phyloP scores from a whole-genome alignment of 177 flowering plant species.

The Vitis hybrid region DNA sequence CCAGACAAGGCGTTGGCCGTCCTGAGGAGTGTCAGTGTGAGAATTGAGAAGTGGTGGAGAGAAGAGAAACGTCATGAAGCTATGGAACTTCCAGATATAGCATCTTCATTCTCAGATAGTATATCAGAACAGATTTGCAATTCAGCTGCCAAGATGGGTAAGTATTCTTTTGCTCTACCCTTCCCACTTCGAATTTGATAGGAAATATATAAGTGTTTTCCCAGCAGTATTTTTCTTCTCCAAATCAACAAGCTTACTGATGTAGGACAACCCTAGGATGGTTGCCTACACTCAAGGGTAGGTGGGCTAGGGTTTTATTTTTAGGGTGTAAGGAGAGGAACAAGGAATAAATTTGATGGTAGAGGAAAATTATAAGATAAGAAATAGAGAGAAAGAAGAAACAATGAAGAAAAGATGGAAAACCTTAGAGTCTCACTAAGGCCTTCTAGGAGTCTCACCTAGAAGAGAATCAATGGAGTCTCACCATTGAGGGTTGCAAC shows the following conservation, averaged over 20 bases:
- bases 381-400: too few species aligned
- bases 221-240: neutral
- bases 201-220: neutral
- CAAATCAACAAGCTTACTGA: neutral
- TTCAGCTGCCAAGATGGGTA: conserved; percentile 97
- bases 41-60: conserved; percentile 98
- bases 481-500: too few species aligned
- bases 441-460: too few species aligned
- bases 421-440: too few species aligned
- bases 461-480: too few species aligned
- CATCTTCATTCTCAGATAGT: conserved; percentile 70
- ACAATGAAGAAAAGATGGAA: too few species aligned
- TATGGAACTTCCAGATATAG: conserved; percentile 62
- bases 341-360: too few species aligned
- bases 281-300: too few species aligned
- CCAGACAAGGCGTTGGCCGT: conserved; percentile 93
- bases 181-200: neutral
- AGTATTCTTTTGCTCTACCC: conserved; percentile 10
- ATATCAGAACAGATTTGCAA: conserved; percentile 97
- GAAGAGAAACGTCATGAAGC: conserved; percentile 84
- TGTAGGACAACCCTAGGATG: too few species aligned
- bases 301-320: too few species aligned
- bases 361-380: too few species aligned
- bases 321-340: too few species aligned
- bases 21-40: conserved; percentile 82